A percentile compares a stretch with the other conserved stretches of the same genome.
These are phyloP conservation scores for Andrographis paniculata DNA, from an alignment of 305 asterid genomes.

Conservation along the genomic window DNA sequence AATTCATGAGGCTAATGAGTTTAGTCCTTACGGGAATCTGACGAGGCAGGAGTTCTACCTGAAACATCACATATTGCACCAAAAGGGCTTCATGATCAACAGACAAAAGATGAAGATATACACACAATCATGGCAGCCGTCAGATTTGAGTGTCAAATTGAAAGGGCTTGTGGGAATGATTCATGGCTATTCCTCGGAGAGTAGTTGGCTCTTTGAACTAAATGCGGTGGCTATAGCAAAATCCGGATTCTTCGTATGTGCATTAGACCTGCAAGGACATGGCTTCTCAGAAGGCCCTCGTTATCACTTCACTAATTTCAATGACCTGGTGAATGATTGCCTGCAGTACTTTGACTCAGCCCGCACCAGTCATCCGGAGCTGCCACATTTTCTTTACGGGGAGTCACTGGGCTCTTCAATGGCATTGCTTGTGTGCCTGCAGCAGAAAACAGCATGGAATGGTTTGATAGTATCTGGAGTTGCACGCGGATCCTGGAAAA, in stretches of 20 bases:
- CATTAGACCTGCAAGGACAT: conserved; percentile 89
- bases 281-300: conserved; percentile 77
- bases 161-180: conserved; percentile 57
- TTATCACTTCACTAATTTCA: conserved; percentile 67
- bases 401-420: conserved; percentile 93
- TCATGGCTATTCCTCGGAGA: conserved; percentile 92
- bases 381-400: conserved; percentile 68
- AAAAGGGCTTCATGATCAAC: no score
- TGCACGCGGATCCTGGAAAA: no score
- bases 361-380: conserved; percentile 28
- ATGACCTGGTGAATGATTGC: conserved; percentile 66
- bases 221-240: conserved; percentile 76
- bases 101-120: no score
- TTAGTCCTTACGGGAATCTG: no score
- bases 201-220: conserved; percentile 84
- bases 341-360: conserved; percentile 41
- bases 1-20: no score
- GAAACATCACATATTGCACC: no score
- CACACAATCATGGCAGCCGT: no score
- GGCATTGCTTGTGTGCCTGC: conserved; percentile 61
- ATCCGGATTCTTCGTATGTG: conserved; percentile 83
- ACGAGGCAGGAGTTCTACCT: conserved; percentile 5
- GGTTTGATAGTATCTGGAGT: no score
- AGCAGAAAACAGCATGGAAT: no score
- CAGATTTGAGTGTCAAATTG: no score